A percentile compares a stretch with the other conserved stretches of the same genome.
Evolutionary conservation across 1,284 basidiomycete genomes (phyloP).

Genomic region (Papiliotrema laurentii): DNA sequence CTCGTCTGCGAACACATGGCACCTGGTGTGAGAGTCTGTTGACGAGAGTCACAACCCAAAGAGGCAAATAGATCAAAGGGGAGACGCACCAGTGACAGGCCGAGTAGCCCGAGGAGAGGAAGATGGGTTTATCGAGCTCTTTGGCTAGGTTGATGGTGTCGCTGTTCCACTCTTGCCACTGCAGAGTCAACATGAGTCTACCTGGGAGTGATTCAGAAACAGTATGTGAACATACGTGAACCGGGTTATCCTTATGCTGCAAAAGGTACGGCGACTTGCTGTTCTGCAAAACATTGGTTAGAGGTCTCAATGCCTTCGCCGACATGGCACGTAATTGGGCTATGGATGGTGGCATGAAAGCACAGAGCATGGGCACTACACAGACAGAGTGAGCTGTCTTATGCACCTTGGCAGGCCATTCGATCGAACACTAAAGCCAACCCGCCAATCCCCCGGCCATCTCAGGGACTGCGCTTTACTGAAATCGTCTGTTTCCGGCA

Average conservation of each 20-base stretch:
- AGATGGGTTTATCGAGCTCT: constrained; percentile 49
- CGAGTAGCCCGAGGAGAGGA: constrained; percentile 52
- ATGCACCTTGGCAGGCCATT: too few relatives aligned
- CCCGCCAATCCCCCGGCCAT: too few relatives aligned
- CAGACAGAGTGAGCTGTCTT: too few relatives aligned
- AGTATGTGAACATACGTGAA: constrained; percentile 21
- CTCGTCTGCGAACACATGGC: constrained; percentile 46
- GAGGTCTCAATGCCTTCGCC: background rate
- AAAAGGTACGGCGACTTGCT: constrained; percentile 52
- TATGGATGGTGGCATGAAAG: too few relatives aligned
- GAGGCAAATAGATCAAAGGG: background rate
- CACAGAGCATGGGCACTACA: too few relatives aligned
- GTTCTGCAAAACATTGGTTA: constrained; percentile 44
- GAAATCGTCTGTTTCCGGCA: too few relatives aligned
- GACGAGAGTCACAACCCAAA: background rate
- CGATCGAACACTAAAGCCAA: too few relatives aligned
- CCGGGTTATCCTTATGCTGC: constrained; percentile 52
- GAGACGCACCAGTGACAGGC: constrained; percentile 39
- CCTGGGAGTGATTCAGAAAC: background rate
- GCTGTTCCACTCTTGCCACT: constrained; percentile 52
- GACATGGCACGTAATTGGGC: too few relatives aligned
- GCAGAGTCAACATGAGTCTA: background rate
- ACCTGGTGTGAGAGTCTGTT: too few relatives aligned
- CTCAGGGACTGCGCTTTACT: too few relatives aligned
- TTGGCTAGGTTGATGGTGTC: constrained; percentile 49